Conservation (phyloP, 257 asterid genomes). For the Capsicum baccatum region DNA sequence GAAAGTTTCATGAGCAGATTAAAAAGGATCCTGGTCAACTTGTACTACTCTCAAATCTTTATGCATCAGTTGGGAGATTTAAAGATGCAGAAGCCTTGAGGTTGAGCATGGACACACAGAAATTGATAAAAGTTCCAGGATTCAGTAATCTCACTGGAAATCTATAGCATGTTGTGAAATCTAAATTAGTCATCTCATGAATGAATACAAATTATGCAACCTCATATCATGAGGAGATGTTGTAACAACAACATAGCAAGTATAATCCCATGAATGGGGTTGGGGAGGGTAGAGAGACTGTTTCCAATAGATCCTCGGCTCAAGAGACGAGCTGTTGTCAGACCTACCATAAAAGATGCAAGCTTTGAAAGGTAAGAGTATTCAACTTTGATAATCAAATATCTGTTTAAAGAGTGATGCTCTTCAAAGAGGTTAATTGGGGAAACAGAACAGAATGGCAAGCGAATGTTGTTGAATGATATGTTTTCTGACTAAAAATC, state of each 20-base stretch:
- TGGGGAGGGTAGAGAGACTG: no score
- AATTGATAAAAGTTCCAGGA: constrained; percentile 32
- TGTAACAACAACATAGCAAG: no score
- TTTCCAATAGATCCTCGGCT: no score
- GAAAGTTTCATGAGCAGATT: constrained; percentile 23
- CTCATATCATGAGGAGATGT: constrained; percentile 6
- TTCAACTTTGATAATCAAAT: background rate
- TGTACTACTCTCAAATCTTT: constrained; percentile 37
- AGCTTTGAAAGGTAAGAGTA: background rate
- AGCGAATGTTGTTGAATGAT: background rate
- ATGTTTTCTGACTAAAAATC: background rate
- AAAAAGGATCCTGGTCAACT: constrained; percentile 31
- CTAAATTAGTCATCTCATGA: background rate
- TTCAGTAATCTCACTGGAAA: constrained; percentile 29
- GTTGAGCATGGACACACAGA: constrained; percentile 30
- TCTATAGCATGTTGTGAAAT: constrained; percentile 13
- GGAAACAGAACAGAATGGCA: background rate
- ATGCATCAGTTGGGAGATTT: constrained; percentile 38
- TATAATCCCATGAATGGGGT: no score
- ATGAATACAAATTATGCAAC: background rate
- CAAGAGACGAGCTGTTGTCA: background rate
- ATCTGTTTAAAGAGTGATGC: constrained; percentile 17
- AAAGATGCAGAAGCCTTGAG: constrained; percentile 37
- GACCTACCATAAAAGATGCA: background rate
- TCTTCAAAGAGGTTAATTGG: background rate